Evolutionary conservation across 2,329 filamentous ascomycete species (phyloP), one percentile per base, ranked within the genome.

Genomic region (Penicillium verrucosum): DNA sequence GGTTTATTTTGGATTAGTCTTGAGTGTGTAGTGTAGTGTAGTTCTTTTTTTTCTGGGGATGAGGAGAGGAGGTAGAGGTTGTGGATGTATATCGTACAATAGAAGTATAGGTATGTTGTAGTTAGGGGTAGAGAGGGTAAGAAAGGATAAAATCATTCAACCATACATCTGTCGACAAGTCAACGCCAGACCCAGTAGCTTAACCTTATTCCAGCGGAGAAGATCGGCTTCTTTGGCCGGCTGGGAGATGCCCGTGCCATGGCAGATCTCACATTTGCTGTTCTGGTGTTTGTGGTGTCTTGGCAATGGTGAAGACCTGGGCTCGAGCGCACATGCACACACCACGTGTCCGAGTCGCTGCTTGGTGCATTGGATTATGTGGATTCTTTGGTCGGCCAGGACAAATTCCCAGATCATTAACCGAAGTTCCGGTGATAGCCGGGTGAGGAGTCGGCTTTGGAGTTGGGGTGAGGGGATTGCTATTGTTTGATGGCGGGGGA

Each of bases 141-240:
- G 32, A 8, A 21, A 16, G 29, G 14, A 14, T 27, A 12, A 47
- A 47, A 25, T 41, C 0, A 18, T 11, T 44, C 21, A 23, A 25
- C 18, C 62, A 54, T 65, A 75, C 72, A 73, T 72, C 62, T 74
- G 72, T 51, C 70, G 71, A 64, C 72, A 74, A 16, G 68, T 66
- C 57, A 72, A 62, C 40, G 65, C 57, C 42, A 74, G 60, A 25
- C 65, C 64, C 5, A 75, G 61, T 30, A 74, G 62, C 30, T 51
- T 57, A 27, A 51, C 44, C 30, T 37, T 29, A 18, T 44, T 38
- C 14, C 44, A 29, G 23, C 58, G 48, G 18, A 41, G 25, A 14
- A 59, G 46, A 30, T 60, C 59, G 18, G 51, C 58, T 14, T 66
- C 64, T 52, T 68, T 70, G 3, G 62, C 64, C 5, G 68, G 67